Evolutionary conservation across 768 basidiomycete species (phyloP).

Genomic region (Auricularia auricula-judae): DNA sequence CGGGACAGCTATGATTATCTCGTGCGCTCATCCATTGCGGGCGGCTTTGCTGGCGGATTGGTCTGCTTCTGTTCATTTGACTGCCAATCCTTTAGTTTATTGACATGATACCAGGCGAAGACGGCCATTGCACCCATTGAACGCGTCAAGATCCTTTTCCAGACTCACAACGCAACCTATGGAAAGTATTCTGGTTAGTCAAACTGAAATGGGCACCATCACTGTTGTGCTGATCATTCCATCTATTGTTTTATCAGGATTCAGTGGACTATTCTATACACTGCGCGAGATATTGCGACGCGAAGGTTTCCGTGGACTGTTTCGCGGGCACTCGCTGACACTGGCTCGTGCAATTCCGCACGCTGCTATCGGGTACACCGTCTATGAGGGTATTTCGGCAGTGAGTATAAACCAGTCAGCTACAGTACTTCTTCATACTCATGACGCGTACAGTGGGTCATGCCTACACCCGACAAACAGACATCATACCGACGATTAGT

Average conservation of each 20-base stretch:
- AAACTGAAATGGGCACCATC: conserved; percentile 14
- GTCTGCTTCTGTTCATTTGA: background rate
- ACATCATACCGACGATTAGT: conserved; percentile 71
- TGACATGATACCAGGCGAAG: conserved; percentile 52
- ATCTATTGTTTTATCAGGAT: background rate
- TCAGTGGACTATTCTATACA: background rate
- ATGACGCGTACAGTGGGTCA: conserved; percentile 49
- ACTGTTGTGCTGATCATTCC: background rate
- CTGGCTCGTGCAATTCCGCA: conserved; percentile 92
- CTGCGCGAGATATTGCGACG: conserved; percentile 25
- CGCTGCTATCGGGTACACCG: conserved; percentile 80
- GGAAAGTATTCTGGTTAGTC: conserved; percentile 78
- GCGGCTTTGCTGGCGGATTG: background rate
- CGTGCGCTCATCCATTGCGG: background rate
- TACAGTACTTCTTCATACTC: background rate
- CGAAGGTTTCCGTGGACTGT: conserved; percentile 67
- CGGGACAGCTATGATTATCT: background rate
- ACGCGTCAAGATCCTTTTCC: conserved; percentile 96
- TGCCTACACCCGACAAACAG: conserved; percentile 71
- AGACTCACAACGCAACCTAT: conserved; percentile 92
- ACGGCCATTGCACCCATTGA: conserved; percentile 93
- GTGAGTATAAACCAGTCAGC: background rate
- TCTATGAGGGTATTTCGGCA: conserved; percentile 30
- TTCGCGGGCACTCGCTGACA: conserved; percentile 95
- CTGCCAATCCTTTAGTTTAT: background rate